phyloP scores from a whole-genome alignment of 495 filamentous ascomycete species.

The Bacidia rubella region DNA sequence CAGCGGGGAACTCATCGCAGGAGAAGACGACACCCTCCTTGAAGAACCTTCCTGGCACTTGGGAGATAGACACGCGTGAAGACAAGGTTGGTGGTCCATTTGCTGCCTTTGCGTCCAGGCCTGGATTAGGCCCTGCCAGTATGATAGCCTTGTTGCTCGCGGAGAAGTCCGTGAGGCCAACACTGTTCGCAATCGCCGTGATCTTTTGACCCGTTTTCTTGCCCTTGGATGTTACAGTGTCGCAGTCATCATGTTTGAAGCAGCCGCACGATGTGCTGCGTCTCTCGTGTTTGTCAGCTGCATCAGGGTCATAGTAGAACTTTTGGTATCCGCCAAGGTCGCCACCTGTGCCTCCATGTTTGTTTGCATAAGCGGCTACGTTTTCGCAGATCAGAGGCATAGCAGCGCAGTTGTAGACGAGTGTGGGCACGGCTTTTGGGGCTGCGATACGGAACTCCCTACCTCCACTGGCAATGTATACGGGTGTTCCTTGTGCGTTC shows the following conservation, averaged over 20 bases:
- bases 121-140: not conserved
- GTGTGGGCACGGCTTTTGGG: not conserved
- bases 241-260: slow-evolving; percentile 5
- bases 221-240: not conserved
- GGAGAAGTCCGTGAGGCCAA: not conserved
- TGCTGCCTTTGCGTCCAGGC: not conserved
- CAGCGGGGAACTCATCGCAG: slow-evolving; percentile 7
- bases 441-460: not conserved
- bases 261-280: not conserved
- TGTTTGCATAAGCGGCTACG: not conserved
- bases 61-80: too few relatives aligned
- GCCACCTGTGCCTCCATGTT: not conserved
- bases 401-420: slow-evolving; percentile 3
- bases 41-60: slow-evolving; percentile 1
- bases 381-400: slow-evolving; percentile 9
- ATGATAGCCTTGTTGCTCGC: not conserved
- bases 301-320: slow-evolving; percentile 4
- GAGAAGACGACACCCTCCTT: not conserved
- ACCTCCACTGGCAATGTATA: not conserved
- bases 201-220: not conserved
- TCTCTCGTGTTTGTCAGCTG: not conserved
- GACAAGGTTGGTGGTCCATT: not conserved
- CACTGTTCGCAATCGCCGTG: not conserved
- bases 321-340: not conserved
- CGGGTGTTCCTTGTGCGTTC: not conserved